Percentiles rank a stretch among this genome's conserved stretches.
Conservation (phyloP, 192 early-diverging fungal species). For the Entrophospora sp. region DNA sequence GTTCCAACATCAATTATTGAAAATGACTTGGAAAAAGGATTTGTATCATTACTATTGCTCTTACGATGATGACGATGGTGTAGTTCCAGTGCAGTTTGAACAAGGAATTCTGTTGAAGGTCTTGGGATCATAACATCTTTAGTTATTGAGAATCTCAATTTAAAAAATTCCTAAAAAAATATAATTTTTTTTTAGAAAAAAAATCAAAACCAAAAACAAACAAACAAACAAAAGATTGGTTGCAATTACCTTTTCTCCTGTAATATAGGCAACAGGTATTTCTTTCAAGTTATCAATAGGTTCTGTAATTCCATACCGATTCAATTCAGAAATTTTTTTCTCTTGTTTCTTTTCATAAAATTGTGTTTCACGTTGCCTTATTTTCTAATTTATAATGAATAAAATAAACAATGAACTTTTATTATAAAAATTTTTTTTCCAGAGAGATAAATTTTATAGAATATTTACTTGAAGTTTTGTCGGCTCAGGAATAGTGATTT, state of each 20-base stretch:
- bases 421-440: not conserved
- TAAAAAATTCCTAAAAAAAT: conserved; percentile 1
- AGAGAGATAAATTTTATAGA: not conserved
- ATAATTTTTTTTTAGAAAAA: not conserved
- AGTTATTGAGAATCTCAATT: not conserved
- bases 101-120: not conserved
- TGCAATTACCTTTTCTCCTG: conserved; percentile 1
- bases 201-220: not conserved
- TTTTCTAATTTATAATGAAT: not conserved
- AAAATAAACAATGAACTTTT: not conserved
- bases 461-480: not conserved
- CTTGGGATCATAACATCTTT: conserved; percentile 1
- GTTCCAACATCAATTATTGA: conserved; percentile 6
- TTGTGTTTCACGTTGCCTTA: not conserved
- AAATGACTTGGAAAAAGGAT: not conserved
- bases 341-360: not conserved
- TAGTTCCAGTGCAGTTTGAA: not conserved
- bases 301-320: not conserved
- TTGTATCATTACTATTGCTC: not conserved
- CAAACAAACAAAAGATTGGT: not conserved
- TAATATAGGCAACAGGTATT: conserved; percentile 3
- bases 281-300: not conserved
- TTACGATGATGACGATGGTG: not conserved
- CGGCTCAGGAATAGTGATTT: not conserved
- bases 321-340: not conserved